Evolutionary conservation across 768 basidiomycete genomes (phyloP).

Genomic region (Mycena amicta): DNA sequence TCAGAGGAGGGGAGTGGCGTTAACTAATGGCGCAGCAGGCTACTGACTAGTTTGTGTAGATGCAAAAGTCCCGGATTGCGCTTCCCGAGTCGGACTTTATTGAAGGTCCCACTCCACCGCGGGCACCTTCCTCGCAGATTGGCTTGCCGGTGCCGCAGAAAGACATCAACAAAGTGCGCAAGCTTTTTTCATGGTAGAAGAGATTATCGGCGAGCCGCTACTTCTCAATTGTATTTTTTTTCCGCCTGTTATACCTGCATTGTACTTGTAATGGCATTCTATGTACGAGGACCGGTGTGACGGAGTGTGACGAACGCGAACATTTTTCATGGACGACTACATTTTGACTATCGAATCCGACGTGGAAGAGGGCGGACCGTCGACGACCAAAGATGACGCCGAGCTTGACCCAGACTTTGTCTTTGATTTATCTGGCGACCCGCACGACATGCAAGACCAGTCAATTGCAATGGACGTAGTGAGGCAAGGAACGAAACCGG

Average conservation of each 20-base stretch:
- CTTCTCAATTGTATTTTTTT: conserved; percentile 5
- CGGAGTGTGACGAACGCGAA: too few relatives aligned
- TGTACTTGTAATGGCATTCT: background rate
- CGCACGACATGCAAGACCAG: conserved; percentile 58
- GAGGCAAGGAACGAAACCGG: conserved; percentile 65
- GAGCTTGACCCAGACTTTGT: conserved; percentile 80
- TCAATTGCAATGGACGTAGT: conserved; percentile 53
- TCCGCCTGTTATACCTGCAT: background rate
- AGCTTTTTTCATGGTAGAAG: conserved; percentile 47
- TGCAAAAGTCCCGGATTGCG: conserved; percentile 67
- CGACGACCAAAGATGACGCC: conserved; percentile 49
- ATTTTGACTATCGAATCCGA: conserved; percentile 87
- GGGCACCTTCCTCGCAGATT: conserved; percentile 17
- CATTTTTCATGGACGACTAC: conserved; percentile 57
- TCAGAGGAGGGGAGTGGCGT: conserved; percentile 57
- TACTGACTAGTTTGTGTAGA: conserved; percentile 38
- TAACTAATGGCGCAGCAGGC: background rate
- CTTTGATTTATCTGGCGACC: conserved; percentile 79
- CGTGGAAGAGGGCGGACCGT: conserved; percentile 49
- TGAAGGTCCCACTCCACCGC: conserved; percentile 36
- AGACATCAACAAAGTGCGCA: conserved; percentile 52
- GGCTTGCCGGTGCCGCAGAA: conserved; percentile 29
- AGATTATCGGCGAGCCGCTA: background rate
- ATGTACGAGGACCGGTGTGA: too few relatives aligned
- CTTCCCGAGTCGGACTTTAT: conserved; percentile 46